Evolutionary conservation across 768 basidiomycete genomes (phyloP).

Genomic region (Cystobasidium ongulense): DNA sequence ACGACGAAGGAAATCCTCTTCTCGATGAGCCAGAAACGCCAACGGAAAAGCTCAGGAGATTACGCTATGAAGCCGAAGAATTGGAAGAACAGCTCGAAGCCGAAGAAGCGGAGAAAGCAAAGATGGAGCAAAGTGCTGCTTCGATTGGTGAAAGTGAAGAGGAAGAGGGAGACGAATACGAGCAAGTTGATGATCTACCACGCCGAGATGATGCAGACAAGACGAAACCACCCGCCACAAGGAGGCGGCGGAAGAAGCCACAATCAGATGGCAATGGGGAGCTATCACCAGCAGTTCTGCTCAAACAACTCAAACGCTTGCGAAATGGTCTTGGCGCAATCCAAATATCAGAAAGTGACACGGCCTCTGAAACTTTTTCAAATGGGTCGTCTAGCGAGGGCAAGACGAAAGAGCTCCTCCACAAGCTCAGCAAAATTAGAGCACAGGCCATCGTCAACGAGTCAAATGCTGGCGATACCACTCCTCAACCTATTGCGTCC

Average conservation of each 20-base stretch:
- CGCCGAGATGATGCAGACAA: conserved; percentile 27
- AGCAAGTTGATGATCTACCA: conserved; percentile 32
- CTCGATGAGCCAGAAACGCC: conserved; percentile 44
- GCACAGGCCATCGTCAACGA: background rate
- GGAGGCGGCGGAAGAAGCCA: conserved; percentile 8
- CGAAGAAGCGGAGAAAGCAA: conserved; percentile 66
- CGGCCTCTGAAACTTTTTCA: conserved; percentile 26
- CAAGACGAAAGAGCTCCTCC: background rate
- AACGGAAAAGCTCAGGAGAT: conserved; percentile 45
- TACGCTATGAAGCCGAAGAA: conserved; percentile 69
- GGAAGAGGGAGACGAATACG: conserved; percentile 44
- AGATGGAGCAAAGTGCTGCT: conserved; percentile 48
- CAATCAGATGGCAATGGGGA: conserved; percentile 28
- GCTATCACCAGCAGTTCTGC: conserved; percentile 36
- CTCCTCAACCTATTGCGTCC: background rate
- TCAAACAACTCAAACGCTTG: conserved; percentile 39
- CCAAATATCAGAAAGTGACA: conserved; percentile 19
- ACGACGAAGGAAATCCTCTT: conserved; percentile 34
- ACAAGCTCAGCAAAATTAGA: background rate
- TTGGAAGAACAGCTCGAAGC: conserved; percentile 65
- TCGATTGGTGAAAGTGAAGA: conserved; percentile 48
- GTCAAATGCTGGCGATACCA: background rate
- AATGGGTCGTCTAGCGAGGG: conserved; percentile 28
- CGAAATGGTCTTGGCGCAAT: conserved; percentile 33
- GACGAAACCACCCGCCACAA: background rate